Percentiles rank a stretch among this genome's conserved stretches.
These are phyloP conservation scores for Fusarium beomiforme DNA, from an alignment of 2,329 filamentous ascomycete species.

Conservation along the genomic window DNA sequence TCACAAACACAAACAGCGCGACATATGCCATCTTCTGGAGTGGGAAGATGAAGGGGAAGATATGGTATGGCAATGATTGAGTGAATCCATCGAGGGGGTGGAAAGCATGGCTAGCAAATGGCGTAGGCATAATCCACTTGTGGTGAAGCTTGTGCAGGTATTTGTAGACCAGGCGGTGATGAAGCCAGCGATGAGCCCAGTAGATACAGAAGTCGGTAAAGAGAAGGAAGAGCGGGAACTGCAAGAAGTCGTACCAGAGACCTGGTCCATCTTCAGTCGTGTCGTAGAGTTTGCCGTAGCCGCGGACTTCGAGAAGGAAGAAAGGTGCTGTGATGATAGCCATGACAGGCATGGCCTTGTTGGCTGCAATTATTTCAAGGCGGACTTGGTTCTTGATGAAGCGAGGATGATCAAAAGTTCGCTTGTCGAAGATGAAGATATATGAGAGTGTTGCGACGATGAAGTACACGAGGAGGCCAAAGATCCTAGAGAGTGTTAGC, in stretches of 20 bases:
- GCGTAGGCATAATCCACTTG: constrained; percentile 99
- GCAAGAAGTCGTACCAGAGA: constrained; percentile 78
- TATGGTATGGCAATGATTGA: constrained; percentile 90
- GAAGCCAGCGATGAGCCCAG: constrained; percentile 87
- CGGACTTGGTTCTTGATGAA: constrained; percentile 94
- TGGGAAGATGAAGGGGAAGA: constrained; percentile 93
- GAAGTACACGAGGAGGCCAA: constrained; percentile 87
- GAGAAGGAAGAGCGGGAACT: constrained; percentile 87
- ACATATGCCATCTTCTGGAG: constrained; percentile 92
- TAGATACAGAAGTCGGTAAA: constrained; percentile 94
- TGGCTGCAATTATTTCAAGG: constrained; percentile 85
- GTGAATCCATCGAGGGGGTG: constrained; percentile 92
- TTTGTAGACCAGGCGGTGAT: constrained; percentile 83
- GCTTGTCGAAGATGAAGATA: constrained; percentile 90
- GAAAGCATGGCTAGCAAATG: constrained; percentile 92
- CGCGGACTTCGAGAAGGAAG: constrained; percentile 85
- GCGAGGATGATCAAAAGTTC: constrained; percentile 87
- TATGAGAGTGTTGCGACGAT: constrained; percentile 85
- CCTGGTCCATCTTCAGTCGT: constrained; percentile 78
- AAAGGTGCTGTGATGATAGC: constrained; percentile 81
- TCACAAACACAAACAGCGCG: constrained; percentile 87
- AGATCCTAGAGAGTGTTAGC: constrained; percentile 69
- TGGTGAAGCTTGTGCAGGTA: constrained; percentile 95
- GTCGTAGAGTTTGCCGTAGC: constrained; percentile 90
- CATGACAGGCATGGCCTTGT: constrained; percentile 82